Evolutionary conservation across 1,284 basidiomycete species (phyloP), one percentile per base, ranked within the genome.

Genomic region (Tilletia horrida): DNA sequence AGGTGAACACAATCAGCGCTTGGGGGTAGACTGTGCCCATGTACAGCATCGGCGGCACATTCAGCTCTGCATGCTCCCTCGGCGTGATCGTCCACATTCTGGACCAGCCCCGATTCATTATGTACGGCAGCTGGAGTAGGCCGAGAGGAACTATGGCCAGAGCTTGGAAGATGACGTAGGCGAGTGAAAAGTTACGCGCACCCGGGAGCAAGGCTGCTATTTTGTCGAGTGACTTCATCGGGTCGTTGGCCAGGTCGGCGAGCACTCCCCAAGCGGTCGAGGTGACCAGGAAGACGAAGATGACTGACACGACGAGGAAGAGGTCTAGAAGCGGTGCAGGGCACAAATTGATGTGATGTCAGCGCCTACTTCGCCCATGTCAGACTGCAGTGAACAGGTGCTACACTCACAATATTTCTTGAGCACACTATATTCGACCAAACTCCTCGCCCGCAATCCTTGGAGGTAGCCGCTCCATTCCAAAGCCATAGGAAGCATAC

Each of bases 131-230:
- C 47, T 78, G 76, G 1, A 82, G 86, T 4, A 98, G 85, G 77
- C 97, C 94, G 21, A 97, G 83, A 2, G 95, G 96, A 89, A 97
- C 94, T 73, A 97, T 88, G 71, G 92, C 94, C 31, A 97, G 83
- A 0, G 90, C 91, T 86, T 96, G 92, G 13, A 97, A 86, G 73
- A 97, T 90, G 42, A 96, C 92, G 82, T 97, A 97, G 7, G 92
- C 94, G 44, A 97, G 84, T 85, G 96, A 96, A 84, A 97, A 97
- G 81, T 94, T 90, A 68, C 93, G 80, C 6, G 83, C 83, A 9
- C 68, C 73, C 11, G 77, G 76, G 18, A 81, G 62, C 2, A 73
- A 72, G 3, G 73, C 70, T 9, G 78, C 75, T 3, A 80, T 65
- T 59, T 79, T 80, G 68, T 82, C 80, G 31, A 82, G 75, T 21